Conservation (phyloP, 306 rosid species). For the Mimosa pudica region DNA sequence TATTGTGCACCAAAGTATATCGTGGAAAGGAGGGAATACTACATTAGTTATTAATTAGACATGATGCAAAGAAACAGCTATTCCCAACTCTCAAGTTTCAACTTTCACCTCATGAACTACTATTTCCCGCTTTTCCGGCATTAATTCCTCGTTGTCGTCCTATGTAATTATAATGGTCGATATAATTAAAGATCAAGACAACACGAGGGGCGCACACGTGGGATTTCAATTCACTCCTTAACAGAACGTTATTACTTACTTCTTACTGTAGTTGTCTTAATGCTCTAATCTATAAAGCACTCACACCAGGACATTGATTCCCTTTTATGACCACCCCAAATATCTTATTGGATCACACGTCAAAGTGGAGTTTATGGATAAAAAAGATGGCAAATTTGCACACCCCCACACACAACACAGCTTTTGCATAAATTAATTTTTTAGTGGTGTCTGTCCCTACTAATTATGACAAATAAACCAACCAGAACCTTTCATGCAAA, state of each 20-base stretch:
- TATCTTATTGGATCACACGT: slow-evolving; percentile 33
- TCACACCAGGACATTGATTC: slow-evolving; percentile 69
- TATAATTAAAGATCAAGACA: slow-evolving; percentile 38
- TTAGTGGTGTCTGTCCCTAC: slow-evolving; percentile 26
- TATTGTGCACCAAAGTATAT: too few species aligned
- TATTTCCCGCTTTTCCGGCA: slow-evolving; percentile 69
- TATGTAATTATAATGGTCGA: slow-evolving; percentile 27
- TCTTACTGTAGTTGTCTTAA: slow-evolving; percentile 12
- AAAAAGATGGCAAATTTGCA: slow-evolving; percentile 32
- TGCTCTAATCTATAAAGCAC: slow-evolving; percentile 26
- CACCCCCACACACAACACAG: slow-evolving; percentile 1
- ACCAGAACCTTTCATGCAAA: slow-evolving; percentile 37
- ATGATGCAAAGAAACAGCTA: slow-evolving; percentile 40
- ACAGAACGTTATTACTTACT: not conserved
- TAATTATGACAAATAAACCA: slow-evolving; percentile 46
- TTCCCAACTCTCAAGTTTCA: slow-evolving; percentile 15
- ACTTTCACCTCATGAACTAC: slow-evolving; percentile 27
- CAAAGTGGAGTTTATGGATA: slow-evolving; percentile 30
- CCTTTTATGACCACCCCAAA: slow-evolving; percentile 46
- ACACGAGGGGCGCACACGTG: slow-evolving; percentile 51
- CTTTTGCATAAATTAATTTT: slow-evolving; percentile 18
- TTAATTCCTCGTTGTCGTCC: slow-evolving; percentile 62
- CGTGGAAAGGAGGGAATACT: too few species aligned
- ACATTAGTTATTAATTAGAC: not conserved
- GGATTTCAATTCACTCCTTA: slow-evolving; percentile 39